These are phyloP conservation scores for Pythium rhizo-oryzae DNA, from an alignment of 352 stramenopile species.

Conservation along the genomic window DNA sequence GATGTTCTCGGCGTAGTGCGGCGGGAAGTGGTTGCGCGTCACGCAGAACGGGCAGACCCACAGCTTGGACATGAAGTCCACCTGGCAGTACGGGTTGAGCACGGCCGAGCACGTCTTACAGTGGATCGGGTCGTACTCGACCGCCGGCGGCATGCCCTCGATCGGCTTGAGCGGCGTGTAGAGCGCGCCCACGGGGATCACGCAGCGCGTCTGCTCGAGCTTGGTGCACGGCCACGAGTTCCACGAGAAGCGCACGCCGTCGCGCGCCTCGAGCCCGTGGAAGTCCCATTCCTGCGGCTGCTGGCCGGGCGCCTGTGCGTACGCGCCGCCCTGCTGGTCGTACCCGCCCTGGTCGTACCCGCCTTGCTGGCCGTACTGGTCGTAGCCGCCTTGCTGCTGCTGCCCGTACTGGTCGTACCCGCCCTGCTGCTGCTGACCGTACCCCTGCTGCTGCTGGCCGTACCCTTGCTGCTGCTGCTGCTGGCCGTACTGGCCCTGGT, in stretches of 20 bases:
- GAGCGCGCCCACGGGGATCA: conserved; percentile 94
- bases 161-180: conserved; percentile 99
- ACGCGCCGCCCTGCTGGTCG: conserved; percentile 38
- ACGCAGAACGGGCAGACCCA: conserved; percentile 99
- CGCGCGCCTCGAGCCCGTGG: conserved; percentile 81
- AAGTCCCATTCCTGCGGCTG: conserved; percentile 89
- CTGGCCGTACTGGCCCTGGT: conserved; percentile 35
- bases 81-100: conserved; percentile 98
- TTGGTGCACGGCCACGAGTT: conserved; percentile 98
- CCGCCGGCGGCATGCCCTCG: conserved; percentile 89
- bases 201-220: conserved; percentile 97
- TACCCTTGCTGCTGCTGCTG: conserved; percentile 45
- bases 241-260: conserved; percentile 98
- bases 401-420: conserved; percentile 36
- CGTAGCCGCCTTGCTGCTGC: conserved; percentile 43
- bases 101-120: conserved; percentile 98
- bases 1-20: conserved; percentile 95
- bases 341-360: conserved; percentile 36
- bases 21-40: conserved; percentile 98
- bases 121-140: conserved; percentile 98
- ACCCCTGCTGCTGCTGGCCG: conserved; percentile 42
- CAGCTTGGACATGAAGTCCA: conserved; percentile 99
- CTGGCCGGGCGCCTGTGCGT: conserved; percentile 51
- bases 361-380: conserved; percentile 35
- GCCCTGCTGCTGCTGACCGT: conserved; percentile 44